phyloP scores from a whole-genome alignment of 2,329 filamentous ascomycete genomes.

The Plenodomus tracheiphilus region DNA sequence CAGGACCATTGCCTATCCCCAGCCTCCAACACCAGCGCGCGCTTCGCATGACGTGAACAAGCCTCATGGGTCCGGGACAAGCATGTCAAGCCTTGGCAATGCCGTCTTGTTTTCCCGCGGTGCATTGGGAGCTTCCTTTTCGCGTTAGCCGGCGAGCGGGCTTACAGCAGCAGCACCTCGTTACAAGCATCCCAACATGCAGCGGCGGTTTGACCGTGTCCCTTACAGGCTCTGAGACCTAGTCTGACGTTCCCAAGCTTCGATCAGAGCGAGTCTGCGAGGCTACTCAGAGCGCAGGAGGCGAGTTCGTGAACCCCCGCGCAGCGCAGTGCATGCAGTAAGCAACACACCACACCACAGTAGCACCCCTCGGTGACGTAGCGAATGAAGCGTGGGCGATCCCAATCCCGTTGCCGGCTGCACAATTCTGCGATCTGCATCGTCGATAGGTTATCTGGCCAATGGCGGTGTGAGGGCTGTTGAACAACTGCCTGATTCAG shows the following conservation, averaged over 20 bases:
- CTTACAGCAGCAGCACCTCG: slow-evolving; percentile 1
- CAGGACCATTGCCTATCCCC: too few species aligned
- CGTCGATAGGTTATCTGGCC: slow-evolving; percentile 8
- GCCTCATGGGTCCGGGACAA: slow-evolving; percentile 15
- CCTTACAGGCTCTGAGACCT: not conserved
- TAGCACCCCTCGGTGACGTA: slow-evolving; percentile 7
- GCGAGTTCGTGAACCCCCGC: not conserved
- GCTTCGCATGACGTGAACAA: slow-evolving; percentile 24
- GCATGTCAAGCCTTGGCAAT: slow-evolving; percentile 9
- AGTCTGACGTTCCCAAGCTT: not conserved
- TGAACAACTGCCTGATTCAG: slow-evolving; percentile 16
- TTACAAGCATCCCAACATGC: not conserved
- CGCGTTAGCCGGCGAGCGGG: slow-evolving; percentile 11
- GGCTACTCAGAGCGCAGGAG: not conserved
- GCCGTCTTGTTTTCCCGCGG: slow-evolving; percentile 11
- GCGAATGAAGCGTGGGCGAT: not conserved
- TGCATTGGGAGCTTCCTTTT: slow-evolving; percentile 20
- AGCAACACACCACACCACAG: too few species aligned
- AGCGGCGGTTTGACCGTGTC: not conserved
- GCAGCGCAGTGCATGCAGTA: not conserved
- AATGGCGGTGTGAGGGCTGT: slow-evolving; percentile 5
- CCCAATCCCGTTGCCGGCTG: slow-evolving; percentile 7
- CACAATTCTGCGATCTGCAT: slow-evolving; percentile 14
- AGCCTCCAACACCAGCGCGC: not conserved
- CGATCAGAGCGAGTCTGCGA: not conserved